Percentiles rank a stretch among this genome's conserved stretches.
phyloP scores from a whole-genome alignment of 495 filamentous ascomycete genomes.

The Aspergillus avenaceus region DNA sequence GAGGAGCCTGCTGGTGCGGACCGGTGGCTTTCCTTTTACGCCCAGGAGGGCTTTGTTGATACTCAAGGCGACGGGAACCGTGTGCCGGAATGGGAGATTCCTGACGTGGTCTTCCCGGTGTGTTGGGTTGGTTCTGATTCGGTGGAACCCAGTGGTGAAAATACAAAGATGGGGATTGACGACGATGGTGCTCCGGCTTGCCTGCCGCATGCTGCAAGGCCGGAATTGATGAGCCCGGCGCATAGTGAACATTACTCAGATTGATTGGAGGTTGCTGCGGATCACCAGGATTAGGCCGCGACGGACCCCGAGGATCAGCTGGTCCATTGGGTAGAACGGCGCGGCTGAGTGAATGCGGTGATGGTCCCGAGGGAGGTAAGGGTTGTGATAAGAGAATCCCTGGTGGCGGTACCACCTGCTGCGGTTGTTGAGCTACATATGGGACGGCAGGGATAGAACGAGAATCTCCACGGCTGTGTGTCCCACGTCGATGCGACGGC shows the following conservation, averaged over 20 bases:
- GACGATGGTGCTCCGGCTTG: slow-evolving; percentile 46
- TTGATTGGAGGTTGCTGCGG: slow-evolving; percentile 42
- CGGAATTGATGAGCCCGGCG: slow-evolving; percentile 26
- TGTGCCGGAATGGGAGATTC: slow-evolving; percentile 20
- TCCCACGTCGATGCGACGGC: slow-evolving; percentile 9
- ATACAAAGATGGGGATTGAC: slow-evolving; percentile 65
- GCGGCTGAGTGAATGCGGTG: slow-evolving; percentile 23
- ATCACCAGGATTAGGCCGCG: slow-evolving; percentile 55
- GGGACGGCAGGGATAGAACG: slow-evolving; percentile 35
- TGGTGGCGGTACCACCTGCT: slow-evolving; percentile 16
- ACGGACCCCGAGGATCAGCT: slow-evolving; percentile 27
- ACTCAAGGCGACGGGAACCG: slow-evolving; percentile 28
- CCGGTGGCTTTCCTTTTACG: slow-evolving; percentile 41
- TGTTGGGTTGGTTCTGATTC: slow-evolving; percentile 32
- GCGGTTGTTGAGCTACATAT: slow-evolving; percentile 25
- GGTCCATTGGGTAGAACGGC: slow-evolving; percentile 12
- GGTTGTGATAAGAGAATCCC: slow-evolving; percentile 19
- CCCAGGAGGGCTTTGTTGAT: slow-evolving; percentile 33
- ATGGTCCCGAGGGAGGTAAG: slow-evolving; percentile 8
- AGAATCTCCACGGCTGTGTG: slow-evolving; percentile 17
- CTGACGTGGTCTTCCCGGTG: slow-evolving; percentile 24
- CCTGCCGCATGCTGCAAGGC: slow-evolving; percentile 41
- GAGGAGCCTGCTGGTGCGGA: slow-evolving; percentile 32
- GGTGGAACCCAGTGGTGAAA: slow-evolving; percentile 94
- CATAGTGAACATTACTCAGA: slow-evolving; percentile 25